Percentiles rank a stretch among this genome's conserved stretches.
These are phyloP conservation scores for Cladosporium austrohemisphaericum DNA, from an alignment of 2,329 filamentous ascomycete species.

Conservation along the genomic window DNA sequence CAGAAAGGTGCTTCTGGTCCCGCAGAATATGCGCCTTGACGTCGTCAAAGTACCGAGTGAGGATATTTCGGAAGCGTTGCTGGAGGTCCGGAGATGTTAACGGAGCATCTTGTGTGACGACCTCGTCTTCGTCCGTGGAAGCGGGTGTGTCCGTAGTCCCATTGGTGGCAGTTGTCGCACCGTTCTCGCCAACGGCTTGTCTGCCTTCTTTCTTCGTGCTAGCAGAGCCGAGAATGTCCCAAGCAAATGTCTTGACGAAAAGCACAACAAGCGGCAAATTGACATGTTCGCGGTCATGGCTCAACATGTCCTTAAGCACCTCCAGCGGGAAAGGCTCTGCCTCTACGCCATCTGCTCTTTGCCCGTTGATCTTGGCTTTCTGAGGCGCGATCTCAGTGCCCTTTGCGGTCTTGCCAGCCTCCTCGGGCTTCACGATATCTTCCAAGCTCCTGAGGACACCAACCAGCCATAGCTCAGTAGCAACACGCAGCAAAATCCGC, in stretches of 20 bases:
- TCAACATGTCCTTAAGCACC: constrained; percentile 93
- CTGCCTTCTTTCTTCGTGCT: constrained; percentile 69
- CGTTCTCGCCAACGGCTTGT: constrained; percentile 79
- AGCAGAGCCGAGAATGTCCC: constrained; percentile 87
- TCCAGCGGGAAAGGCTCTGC: constrained; percentile 93
- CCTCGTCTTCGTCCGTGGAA: constrained; percentile 50
- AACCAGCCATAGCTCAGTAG: constrained; percentile 94
- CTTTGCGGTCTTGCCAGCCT: constrained; percentile 56
- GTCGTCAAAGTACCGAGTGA: constrained; percentile 87
- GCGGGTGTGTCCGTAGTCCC: constrained; percentile 51
- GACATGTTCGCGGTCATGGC: constrained; percentile 85
- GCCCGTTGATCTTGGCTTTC: constrained; percentile 60
- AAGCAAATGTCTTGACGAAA: constrained; percentile 93
- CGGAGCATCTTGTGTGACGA: constrained; percentile 58
- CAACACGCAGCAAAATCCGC: constrained; percentile 78
- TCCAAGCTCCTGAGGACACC: constrained; percentile 79
- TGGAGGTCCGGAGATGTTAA: constrained; percentile 74
- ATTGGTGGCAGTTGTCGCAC: constrained; percentile 54
- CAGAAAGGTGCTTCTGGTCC: constrained; percentile 85
- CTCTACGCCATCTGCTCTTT: constrained; percentile 58
- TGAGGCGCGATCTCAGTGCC: constrained; percentile 49
- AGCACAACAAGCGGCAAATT: constrained; percentile 89
- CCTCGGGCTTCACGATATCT: constrained; percentile 62
- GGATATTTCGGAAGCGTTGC: constrained; percentile 78
- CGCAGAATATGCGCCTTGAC: constrained; percentile 82